Percentiles rank a stretch among this genome's conserved stretches.
phyloP scores from a whole-genome alignment of 1,139 yeast species.

The Magnusiomyces starmeri region DNA sequence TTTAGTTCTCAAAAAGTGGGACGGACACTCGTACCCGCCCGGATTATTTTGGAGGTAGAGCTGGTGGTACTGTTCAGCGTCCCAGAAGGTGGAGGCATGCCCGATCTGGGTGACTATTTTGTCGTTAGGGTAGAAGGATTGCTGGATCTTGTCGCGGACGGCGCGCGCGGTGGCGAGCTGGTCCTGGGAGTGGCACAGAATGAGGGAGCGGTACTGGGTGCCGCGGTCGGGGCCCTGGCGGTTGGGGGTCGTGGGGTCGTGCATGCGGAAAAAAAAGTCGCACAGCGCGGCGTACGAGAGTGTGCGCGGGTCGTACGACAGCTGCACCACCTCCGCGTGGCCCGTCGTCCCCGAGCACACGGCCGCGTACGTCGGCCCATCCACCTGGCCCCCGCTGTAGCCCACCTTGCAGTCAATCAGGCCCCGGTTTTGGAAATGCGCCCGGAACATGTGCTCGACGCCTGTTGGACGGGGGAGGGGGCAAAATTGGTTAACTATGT shows the following conservation, averaged over 20 bases:
- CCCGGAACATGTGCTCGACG: constrained; percentile 72
- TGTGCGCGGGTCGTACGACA: constrained; percentile 65
- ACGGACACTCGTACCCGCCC: constrained; percentile 79
- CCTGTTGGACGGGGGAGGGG: too few species aligned
- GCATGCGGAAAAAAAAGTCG: constrained; percentile 84
- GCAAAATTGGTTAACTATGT: too few species aligned
- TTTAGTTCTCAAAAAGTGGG: constrained; percentile 58
- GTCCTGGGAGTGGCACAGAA: constrained; percentile 42
- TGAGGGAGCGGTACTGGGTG: constrained; percentile 74
- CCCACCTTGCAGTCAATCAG: constrained; percentile 77
- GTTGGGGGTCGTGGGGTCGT: constrained; percentile 60
- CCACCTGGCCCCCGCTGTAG: constrained; percentile 65
- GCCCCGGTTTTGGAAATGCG: constrained; percentile 53
- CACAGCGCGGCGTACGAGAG: constrained; percentile 55
- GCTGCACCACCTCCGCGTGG: constrained; percentile 64
- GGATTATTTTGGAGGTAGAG: constrained; percentile 71
- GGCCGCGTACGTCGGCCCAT: constrained; percentile 56
- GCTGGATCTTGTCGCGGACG: constrained; percentile 29
- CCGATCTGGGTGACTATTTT: constrained; percentile 60
- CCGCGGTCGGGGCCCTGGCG: constrained; percentile 81
- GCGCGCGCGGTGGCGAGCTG: background rate
- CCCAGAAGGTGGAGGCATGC: constrained; percentile 64
- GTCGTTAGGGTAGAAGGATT: constrained; percentile 43
- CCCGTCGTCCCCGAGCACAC: constrained; percentile 70
- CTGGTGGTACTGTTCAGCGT: constrained; percentile 93